Base-by-base conservation (phyloP, 495 filamentous ascomycete genomes). In the Penicillium malachiteum region DNA sequence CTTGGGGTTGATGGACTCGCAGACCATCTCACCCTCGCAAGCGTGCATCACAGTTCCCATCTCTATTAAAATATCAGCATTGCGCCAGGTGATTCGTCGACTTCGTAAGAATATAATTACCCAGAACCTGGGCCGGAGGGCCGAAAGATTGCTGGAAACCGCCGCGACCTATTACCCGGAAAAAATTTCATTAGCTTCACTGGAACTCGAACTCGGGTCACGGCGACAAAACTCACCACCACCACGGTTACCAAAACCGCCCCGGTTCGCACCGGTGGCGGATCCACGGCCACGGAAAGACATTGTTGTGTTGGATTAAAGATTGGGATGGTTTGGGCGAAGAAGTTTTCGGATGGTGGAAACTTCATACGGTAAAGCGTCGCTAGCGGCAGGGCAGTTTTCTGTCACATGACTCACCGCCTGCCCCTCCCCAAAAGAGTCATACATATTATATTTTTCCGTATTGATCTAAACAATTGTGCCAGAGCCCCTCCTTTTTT, bases 1-100 rank as follows among this genome's bases (percentile, higher is more conserved):
- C 78, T 97, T 97, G 52, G 89, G 80, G 78, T 96, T 97, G 71
- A 87, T 84, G 50, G 88, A 92, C 75, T 89, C 84, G 86, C 92
- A 96, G 57, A 98, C 85, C 77, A 98, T 91, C 73, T 98, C 94
- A 66, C 94, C 93, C 73, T 98, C 94, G 74, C 88, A 92, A 37
- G 90, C 84, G 75, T 98, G 94, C 68, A 97, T 72, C 74, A 97
- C 93, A 61, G 83, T 80, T 67, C 94, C 94, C 87, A 98, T 90
- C 78, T 96, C 90, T 90, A 59, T 48, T 9, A 13, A 17, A 45
- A 48, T 39, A 68, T 71, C 58, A 69, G 71, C 54, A 59, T 55
- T 9, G 40, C 41, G 16, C 39, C 40, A 49, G 21, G 26, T 40
- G 7, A 18, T 41, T 50, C 32, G 35, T 55, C 13, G 35, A 32